Evolutionary conservation across 2,329 filamentous ascomycete species (phyloP).

Genomic region (Helotiales sp.): DNA sequence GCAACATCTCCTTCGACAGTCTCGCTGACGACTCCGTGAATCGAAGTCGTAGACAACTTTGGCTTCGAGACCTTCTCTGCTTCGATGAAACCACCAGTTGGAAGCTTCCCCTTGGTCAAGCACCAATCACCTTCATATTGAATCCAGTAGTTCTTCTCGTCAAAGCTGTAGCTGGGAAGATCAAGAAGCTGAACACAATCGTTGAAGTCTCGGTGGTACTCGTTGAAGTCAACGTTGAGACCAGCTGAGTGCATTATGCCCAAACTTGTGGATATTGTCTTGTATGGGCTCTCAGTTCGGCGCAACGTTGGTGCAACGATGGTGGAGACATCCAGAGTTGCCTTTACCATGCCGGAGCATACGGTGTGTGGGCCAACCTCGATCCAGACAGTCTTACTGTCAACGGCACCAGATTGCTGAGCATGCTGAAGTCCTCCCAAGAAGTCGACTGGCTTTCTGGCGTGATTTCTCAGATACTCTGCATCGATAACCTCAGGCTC

Average conservation of each 20-base stretch:
- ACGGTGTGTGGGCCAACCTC: slow-evolving; percentile 76
- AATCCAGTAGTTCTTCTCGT: slow-evolving; percentile 69
- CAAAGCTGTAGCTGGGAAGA: slow-evolving; percentile 68
- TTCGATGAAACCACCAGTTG: slow-evolving; percentile 3
- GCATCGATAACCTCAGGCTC: slow-evolving; percentile 57
- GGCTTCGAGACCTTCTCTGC: slow-evolving; percentile 34
- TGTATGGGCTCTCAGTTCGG: slow-evolving; percentile 62
- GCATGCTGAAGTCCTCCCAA: slow-evolving; percentile 60
- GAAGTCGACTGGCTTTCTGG: slow-evolving; percentile 70
- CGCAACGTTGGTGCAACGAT: slow-evolving; percentile 61
- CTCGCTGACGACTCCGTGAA: slow-evolving; percentile 55
- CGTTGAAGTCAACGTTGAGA: slow-evolving; percentile 67
- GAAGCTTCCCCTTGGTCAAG: slow-evolving; percentile 59
- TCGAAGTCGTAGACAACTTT: slow-evolving; percentile 56
- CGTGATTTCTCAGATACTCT: slow-evolving; percentile 63
- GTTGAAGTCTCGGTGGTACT: slow-evolving; percentile 65
- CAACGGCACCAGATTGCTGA: slow-evolving; percentile 24
- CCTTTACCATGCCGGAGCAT: slow-evolving; percentile 67
- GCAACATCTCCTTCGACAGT: slow-evolving; percentile 52
- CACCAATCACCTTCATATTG: slow-evolving; percentile 68
- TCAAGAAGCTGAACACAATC: slow-evolving; percentile 57
- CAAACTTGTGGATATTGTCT: slow-evolving; percentile 59
- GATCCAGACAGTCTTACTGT: slow-evolving; percentile 58
- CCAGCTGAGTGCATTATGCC: slow-evolving; percentile 61
- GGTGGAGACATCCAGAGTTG: slow-evolving; percentile 55